Base-by-base conservation (phyloP, 2,329 filamentous ascomycete genomes). In the Fusarium goolgardi region DNA sequence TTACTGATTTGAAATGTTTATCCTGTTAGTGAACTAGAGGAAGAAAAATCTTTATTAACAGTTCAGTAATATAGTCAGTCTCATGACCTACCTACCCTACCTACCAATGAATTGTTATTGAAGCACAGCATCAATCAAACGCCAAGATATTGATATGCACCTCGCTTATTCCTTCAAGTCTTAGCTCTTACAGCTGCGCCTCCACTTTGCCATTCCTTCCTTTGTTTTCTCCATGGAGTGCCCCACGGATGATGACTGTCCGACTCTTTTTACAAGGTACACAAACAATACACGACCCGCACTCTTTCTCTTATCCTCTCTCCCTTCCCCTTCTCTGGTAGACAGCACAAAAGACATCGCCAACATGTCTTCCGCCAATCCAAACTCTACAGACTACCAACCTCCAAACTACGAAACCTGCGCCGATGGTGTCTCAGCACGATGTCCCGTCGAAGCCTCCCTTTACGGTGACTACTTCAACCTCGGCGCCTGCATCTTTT, bases 401-500 rank as follows among this genome's bases (percentile, higher is more conserved):
- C 64, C 59, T 4, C 67, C 67, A 2, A 63, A 21, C 12, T 70
- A 65, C 51, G 49, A 56, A 1, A 69, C 43, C 7, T 70, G 68
- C 25, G 11, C 52, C 10, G 47, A 41, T 43, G 68, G 60, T 6
- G 58, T 70, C 12, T 53, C 68, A 0, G 60, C 62, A 4, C 56
- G 41, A 63, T 68, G 58, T 8, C 73, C 73, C 1, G 73, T 75
- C n/a, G 63, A 69, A 21, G 43, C 64, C 6, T 71, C 73, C 2
- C 34, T 74, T 1, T 75, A 74, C 3, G 73, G 73, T 0, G 72
- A 65, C 18, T 73, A 72, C 29, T 74, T 74, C 52, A 71, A 29
- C 8, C 45, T 69, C 11, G 71, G 71, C 9, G 73, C 62, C 1
- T 73, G 71, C 25, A 32, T 68, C 31, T 74, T 82, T 62, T 77